Conservation (phyloP, 108 stramenopile genomes). For the Cylindrotheca closterium region DNA sequence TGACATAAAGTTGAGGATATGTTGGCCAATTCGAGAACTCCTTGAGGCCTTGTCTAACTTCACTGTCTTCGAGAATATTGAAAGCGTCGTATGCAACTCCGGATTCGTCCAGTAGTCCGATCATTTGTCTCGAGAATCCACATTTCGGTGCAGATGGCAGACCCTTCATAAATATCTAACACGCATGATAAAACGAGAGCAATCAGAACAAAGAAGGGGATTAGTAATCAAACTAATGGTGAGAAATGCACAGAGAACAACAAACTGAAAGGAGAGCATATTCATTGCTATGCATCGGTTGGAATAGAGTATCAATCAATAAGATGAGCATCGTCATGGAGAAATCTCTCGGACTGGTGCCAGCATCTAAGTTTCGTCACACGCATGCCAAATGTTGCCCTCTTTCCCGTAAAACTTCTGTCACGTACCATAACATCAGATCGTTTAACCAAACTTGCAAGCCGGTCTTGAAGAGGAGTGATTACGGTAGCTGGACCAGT, state of each 20-base stretch:
- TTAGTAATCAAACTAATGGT: too few relatives aligned
- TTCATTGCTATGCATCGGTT: too few relatives aligned
- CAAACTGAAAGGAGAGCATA: too few relatives aligned
- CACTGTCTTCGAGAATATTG: slow-evolving; percentile 85
- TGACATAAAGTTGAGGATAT: slow-evolving; percentile 94
- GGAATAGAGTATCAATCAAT: neutral
- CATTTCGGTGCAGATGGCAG: slow-evolving; percentile 87
- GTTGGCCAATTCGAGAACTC: slow-evolving; percentile 93
- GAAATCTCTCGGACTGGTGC: neutral
- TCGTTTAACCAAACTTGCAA: slow-evolving; percentile 50
- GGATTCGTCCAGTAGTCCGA: slow-evolving; percentile 75
- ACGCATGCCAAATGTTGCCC: neutral
- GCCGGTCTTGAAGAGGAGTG: slow-evolving; percentile 47
- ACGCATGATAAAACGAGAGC: too few relatives aligned
- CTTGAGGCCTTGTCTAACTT: slow-evolving; percentile 92
- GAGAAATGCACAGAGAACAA: too few relatives aligned
- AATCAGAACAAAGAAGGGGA: too few relatives aligned
- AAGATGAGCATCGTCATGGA: neutral
- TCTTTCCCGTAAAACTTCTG: neutral
- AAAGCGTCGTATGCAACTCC: slow-evolving; percentile 81
- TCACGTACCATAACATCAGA: slow-evolving; percentile 72
- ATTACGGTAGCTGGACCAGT: neutral
- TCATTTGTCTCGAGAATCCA: slow-evolving; percentile 89
- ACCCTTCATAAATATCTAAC: slow-evolving; percentile 91
- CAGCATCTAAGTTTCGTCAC: slow-evolving; percentile 1